Base-by-base conservation (phyloP, 768 basidiomycete species). In the Boletus pseudo-olivaceus region DNA sequence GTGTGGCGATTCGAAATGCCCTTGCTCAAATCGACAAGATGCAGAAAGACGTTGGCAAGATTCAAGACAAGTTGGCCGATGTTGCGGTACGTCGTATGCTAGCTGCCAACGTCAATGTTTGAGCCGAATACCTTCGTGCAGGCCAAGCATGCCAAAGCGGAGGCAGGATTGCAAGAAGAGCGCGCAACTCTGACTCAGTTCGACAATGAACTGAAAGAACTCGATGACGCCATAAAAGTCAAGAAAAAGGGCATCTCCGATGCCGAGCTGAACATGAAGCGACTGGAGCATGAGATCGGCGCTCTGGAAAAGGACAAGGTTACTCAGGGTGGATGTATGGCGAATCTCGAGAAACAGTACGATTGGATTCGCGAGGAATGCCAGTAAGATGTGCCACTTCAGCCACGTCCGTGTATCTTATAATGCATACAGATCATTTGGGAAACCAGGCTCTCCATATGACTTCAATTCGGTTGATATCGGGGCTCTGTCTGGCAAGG, bases 341-440 rank as follows among this genome's bases (percentile, higher is more conserved):
- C 77, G 26, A 80, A 78, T 45, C 76, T 96, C n/a, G 93, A 97
- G 73, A 83, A 86, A 64, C 81, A 86, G 66, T 80, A 88, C 61
- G 80, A 86, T 1, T 98, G 97, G 97, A 98, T 99, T 56, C 67
- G 67, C 5, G 85, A 94, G 56, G 95, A 99, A 67, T 81, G 85
- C 60, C 80, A 86, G 95, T 97, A 64, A 65, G 92, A 80, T 15
- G 42, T 33, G 14, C 7, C 23, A 19, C 26, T 14, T 32, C 35
- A 8, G 0, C 14, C 32, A 12, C 23, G 20, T n/a, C 7, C 33
- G 38, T 32, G 17, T 53, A 38, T 47, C 20, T 51, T 40, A 49
- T 51, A 11, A 54, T 29, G 47, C 27, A 55, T 53, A 17, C 26
- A 96, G 93, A 47, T 80, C 83, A 59, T 99, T 99, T 62, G 93